Conservation (phyloP, 305 asterid species). For the Solanum hybrid region DNA sequence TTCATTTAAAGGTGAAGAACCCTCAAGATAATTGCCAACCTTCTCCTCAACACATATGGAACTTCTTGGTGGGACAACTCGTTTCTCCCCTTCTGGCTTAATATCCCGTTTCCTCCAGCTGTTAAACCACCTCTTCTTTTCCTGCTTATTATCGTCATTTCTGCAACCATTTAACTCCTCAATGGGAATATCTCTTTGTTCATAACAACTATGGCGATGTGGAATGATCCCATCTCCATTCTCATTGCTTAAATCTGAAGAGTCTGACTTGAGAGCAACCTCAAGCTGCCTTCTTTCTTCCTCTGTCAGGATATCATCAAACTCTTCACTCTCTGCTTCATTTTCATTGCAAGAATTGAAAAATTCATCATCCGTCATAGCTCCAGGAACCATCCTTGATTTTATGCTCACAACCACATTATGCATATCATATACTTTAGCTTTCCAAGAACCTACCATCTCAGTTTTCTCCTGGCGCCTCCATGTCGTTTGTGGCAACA, state of each 20-base stretch:
- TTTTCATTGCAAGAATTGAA: constrained; percentile 59
- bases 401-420: constrained; percentile 87
- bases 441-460: constrained; percentile 78
- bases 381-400: constrained; percentile 91
- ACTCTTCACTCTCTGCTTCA: constrained; percentile 66
- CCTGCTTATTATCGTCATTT: constrained; percentile 53
- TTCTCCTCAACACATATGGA: constrained; percentile 57
- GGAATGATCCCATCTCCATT: constrained; percentile 47
- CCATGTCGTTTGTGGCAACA: constrained; percentile 86
- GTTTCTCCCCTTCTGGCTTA: constrained; percentile 47
- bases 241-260: constrained; percentile 45
- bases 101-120: constrained; percentile 80
- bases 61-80: constrained; percentile 53
- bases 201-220: constrained; percentile 80
- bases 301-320: constrained; percentile 71
- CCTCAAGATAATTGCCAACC: constrained; percentile 55
- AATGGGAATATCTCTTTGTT: constrained; percentile 60
- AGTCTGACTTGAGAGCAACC: constrained; percentile 71
- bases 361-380: constrained; percentile 84
- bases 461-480: constrained; percentile 76
- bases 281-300: constrained; percentile 90
- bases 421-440: constrained; percentile 94
- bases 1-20: constrained; percentile 42
- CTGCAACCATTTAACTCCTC: constrained; percentile 45
- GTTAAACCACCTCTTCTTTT: constrained; percentile 77